These are phyloP conservation scores for Cucurbita ficifolia DNA, from an alignment of 306 rosid genomes.

Conservation along the genomic window DNA sequence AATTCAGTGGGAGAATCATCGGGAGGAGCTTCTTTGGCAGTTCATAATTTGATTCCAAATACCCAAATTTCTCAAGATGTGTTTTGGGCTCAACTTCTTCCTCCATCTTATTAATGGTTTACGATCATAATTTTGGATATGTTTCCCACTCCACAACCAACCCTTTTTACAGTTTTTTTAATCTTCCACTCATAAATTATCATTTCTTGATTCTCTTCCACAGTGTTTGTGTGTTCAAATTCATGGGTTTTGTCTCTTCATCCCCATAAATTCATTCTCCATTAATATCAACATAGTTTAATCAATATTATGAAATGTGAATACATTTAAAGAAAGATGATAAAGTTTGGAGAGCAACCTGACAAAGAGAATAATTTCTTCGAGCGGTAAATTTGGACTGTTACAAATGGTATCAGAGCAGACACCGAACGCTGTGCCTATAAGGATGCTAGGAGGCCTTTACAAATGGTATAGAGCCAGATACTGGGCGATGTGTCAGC, in stretches of 20 bases:
- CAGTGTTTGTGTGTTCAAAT: not conserved
- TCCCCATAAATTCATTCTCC: no score
- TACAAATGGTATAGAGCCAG: no score
- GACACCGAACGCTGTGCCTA: no score
- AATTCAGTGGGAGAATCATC: slow-evolving; percentile 24
- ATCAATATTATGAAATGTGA: no score
- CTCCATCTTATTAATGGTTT: slow-evolving; percentile 8
- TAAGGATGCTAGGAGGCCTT: no score
- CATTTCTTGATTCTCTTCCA: not conserved
- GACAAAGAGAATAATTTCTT: no score
- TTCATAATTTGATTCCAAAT: slow-evolving; percentile 42
- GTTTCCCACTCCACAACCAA: not conserved
- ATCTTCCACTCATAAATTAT: not conserved
- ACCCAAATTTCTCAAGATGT: slow-evolving; percentile 59
- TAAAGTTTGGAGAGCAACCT: no score
- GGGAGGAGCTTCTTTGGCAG: slow-evolving; percentile 5
- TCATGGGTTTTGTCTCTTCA: not conserved
- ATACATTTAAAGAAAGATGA: no score
- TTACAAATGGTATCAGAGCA: no score
- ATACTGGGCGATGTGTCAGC: no score
- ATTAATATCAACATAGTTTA: no score
- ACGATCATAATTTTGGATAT: not conserved
- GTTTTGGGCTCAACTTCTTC: slow-evolving; percentile 46
- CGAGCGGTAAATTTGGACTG: no score
- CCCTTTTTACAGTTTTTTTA: not conserved